Evolutionary conservation across 345 rosid species (phyloP), one percentile per base, ranked within the genome.

Genomic region (Citrus sinensis): DNA sequence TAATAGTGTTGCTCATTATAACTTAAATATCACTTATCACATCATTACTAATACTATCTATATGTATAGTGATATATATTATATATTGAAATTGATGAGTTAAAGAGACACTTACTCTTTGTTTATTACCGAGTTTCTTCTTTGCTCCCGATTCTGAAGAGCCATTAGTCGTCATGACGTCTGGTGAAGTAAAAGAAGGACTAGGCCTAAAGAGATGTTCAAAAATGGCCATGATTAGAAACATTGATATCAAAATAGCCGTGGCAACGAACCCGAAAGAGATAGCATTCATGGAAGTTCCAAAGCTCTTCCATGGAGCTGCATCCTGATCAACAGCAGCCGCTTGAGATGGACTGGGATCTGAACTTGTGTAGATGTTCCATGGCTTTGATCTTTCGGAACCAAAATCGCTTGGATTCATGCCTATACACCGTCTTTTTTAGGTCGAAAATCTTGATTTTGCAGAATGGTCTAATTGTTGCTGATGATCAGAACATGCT

Each of bases 241-340:
- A 95, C 95, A 95, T 90, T n/a, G 97, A 88, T 74, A 95, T 84
- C 80, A 93, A 79, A 75, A 95, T 89, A 42, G 98, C 98, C 1
- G 98, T 95, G n/a, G 98, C 98, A 66, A 95, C 93, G 29, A 95
- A 90, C 51, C 98, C 98, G 29, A 91, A 95, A 6, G 98, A 90
- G 20, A 95, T 87, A 1, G 98, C 98, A 70, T 86, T 90, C 91
- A 90, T 87, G 20, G 97, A 93, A 6, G 94, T 86, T 0, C 94
- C 95, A 16, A 88, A 82, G 77, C 76, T 86, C 79, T 87, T 90
- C 93, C 94, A 88, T 51, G 93, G 92, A 70, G 86, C 86, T 78
- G 80, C 86, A 75, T 80, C 88, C 22, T 69, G 77, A 56, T 83
- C 86, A 5, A 81, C 19, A 5, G 58, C 79, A 19, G 37, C 79